Base-by-base conservation (phyloP, 164 flowering plant genomes). In the Vitis labrusca region DNA sequence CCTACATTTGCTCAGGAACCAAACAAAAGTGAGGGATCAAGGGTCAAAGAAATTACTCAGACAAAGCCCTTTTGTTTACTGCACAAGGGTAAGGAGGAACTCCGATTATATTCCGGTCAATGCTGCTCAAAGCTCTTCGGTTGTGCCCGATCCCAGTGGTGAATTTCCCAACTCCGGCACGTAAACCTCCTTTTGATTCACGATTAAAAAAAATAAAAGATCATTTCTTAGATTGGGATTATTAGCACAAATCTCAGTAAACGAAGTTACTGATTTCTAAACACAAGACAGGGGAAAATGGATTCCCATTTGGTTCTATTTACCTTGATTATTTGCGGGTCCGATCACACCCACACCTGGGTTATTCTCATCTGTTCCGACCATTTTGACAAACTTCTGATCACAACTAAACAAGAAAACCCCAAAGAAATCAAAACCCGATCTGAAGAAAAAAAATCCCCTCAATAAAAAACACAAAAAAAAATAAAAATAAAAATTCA, bases 351-450 rank as follows among this genome's bases (percentile, higher is more conserved):
- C 83, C 0, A 37, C 44, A 37, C 44, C 44, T 37, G 75, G 80
- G 54, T 82, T 83, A 82, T 93, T 93, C 82, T 93, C 98, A 51
- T 86, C 85, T n/a, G 89, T 82, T 79, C 86, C 81, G 67, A 68
- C 89, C 98, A 92, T 91, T 73, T 73, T 72, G 70, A 48, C 59
- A 51, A 68, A 27, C 9, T 1, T 68, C 83, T 69, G 1, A 47
- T 50, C 55, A 54, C 49, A 47, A 65, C 67, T 67, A 23, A 23
- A 23, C 27, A 71, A 60, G 52, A 64, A 62, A n/a, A 44, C 58
- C 44, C 66, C 53, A n/a, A 58, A 50, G 6, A 68, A 30, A 59
- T 5, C 30, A 62, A 63, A 14, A n/a, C 56, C 23, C 27, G 12
- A 37, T 1, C 2, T 9, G 27, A 19, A 51, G 59, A 50, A 49